Conservation (phyloP, 305 asterid genomes). For the Solanum hybrid region DNA sequence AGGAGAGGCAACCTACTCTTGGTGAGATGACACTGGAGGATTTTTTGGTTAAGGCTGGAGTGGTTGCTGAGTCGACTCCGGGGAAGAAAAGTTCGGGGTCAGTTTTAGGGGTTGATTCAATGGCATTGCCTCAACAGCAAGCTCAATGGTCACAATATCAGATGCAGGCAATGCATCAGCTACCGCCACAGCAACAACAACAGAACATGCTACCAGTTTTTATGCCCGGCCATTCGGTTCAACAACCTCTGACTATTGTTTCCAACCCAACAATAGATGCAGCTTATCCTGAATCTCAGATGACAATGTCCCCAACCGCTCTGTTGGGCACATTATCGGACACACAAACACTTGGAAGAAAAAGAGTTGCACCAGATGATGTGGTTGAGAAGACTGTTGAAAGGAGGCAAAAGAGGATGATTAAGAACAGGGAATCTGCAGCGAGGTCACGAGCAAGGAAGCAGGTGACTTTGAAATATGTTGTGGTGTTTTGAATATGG, state of each 20-base stretch:
- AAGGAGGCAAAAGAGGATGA: slow-evolving; percentile 98
- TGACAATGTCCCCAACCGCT: slow-evolving; percentile 44
- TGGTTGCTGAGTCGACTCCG: slow-evolving; percentile 49
- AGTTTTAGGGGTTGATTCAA: slow-evolving; percentile 27
- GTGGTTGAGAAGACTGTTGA: slow-evolving; percentile 76
- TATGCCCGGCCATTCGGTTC: slow-evolving; percentile 31
- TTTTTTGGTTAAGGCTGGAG: slow-evolving; percentile 90
- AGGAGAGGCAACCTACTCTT: slow-evolving; percentile 27
- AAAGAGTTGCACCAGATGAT: slow-evolving; percentile 69
- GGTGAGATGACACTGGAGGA: slow-evolving; percentile 94
- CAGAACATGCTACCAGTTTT: slow-evolving; percentile 36
- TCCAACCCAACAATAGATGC: slow-evolving; percentile 50
- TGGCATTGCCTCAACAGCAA: slow-evolving; percentile 18
- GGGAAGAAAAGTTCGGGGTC: slow-evolving; percentile 24
- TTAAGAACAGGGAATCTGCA: slow-evolving; percentile 93
- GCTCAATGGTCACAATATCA: slow-evolving; percentile 73
- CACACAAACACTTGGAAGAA: slow-evolving; percentile 64
- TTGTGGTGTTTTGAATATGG: not conserved
- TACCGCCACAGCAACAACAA: slow-evolving; percentile 21
- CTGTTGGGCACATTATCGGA: slow-evolving; percentile 71
- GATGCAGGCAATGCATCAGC: slow-evolving; percentile 35
- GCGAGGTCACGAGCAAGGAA: slow-evolving; percentile 97
- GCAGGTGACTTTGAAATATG: slow-evolving; percentile 38
- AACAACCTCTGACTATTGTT: slow-evolving; percentile 39
- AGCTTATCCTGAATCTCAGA: slow-evolving; percentile 45